A percentile compares a stretch with the other conserved stretches of the same genome.
Evolutionary conservation across 148 eudicot genomes (phyloP).

Genomic region (Rhododendron vialii): DNA sequence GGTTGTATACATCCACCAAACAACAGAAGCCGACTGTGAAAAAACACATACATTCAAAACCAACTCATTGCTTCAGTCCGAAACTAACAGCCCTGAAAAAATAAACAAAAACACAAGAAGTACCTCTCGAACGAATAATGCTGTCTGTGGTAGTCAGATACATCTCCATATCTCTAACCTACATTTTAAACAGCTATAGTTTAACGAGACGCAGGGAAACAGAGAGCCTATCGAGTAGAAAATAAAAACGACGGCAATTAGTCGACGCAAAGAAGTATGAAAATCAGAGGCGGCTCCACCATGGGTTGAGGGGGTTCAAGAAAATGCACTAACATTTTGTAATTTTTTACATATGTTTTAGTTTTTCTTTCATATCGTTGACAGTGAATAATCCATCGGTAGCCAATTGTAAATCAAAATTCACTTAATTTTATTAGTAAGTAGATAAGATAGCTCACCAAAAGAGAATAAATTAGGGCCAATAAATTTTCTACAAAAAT

Average conservation of each 20-base stretch:
- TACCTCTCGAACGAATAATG: conserved; percentile 93
- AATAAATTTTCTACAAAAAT: not conserved
- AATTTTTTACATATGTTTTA: no score
- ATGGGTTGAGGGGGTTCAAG: no score
- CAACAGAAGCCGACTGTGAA: not conserved
- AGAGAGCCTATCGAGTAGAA: not conserved
- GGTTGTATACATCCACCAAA: not conserved
- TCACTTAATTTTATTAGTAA: not conserved
- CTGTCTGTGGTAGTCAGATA: conserved; percentile 81
- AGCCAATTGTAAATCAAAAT: not conserved
- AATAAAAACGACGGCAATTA: not conserved
- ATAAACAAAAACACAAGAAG: conserved; percentile 4
- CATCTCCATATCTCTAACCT: conserved; percentile 92
- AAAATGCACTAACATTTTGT: no score
- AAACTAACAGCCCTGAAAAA: not conserved
- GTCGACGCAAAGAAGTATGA: not conserved
- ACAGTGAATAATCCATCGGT: not conserved
- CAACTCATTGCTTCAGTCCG: not conserved
- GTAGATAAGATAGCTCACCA: not conserved
- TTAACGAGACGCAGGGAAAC: not conserved
- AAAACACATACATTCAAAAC: not conserved
- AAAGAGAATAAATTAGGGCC: not conserved
- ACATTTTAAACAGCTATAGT: not conserved
- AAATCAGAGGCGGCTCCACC: not conserved
- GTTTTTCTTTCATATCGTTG: not conserved